A percentile compares a stretch with the other conserved stretches of the same genome.
Conservation (phyloP, 257 asterid genomes). For the Linderniella brevidens region DNA sequence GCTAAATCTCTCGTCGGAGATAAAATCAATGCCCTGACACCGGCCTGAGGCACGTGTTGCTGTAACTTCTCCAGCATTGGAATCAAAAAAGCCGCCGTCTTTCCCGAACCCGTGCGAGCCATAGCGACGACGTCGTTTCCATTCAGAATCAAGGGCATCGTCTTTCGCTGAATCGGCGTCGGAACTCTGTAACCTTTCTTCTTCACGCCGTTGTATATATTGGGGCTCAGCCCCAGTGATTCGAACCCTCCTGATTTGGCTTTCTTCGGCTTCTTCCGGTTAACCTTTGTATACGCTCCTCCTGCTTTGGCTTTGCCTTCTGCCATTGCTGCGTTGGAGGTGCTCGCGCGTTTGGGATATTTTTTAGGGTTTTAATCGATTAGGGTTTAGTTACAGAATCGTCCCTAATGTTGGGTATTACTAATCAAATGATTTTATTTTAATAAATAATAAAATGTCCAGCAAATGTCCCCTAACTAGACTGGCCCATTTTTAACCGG, state of each 20-base stretch:
- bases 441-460: too few relatives aligned
- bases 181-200: slow-evolving; percentile 83
- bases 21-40: slow-evolving; percentile 75
- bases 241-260: slow-evolving; percentile 91
- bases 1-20: slow-evolving; percentile 95
- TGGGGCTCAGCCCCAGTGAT: slow-evolving; percentile 48
- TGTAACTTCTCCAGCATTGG: slow-evolving; percentile 91
- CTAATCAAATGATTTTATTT: too few relatives aligned
- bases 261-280: slow-evolving; percentile 41
- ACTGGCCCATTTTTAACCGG: too few relatives aligned
- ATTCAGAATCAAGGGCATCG: slow-evolving; percentile 64
- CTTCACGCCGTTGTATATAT: slow-evolving; percentile 60
- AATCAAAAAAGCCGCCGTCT: slow-evolving; percentile 80
- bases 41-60: slow-evolving; percentile 81
- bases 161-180: slow-evolving; percentile 85
- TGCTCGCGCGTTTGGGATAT: not conserved
- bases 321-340: slow-evolving; percentile 12
- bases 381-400: not conserved
- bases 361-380: slow-evolving; percentile 17
- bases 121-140: slow-evolving; percentile 90
- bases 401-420: too few relatives aligned
- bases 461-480: too few relatives aligned
- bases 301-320: slow-evolving; percentile 20
- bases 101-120: slow-evolving; percentile 97
- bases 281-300: slow-evolving; percentile 30